These are phyloP conservation scores for Elsinoe necatrix DNA, from an alignment of 2,329 filamentous ascomycete genomes.

Conservation along the genomic window DNA sequence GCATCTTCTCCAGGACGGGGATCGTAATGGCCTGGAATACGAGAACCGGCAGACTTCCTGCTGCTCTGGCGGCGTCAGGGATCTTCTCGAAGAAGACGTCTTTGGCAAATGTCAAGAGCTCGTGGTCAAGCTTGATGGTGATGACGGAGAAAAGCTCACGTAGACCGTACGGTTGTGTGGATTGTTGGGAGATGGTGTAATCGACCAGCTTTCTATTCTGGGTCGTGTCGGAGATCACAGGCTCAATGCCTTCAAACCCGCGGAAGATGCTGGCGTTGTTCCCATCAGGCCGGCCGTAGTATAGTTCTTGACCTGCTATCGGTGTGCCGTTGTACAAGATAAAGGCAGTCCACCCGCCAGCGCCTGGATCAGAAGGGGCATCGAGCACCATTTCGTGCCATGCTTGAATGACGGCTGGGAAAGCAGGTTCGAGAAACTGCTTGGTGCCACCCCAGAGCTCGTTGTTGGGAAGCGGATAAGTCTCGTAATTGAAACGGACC, in stretches of 20 bases:
- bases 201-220: not conserved
- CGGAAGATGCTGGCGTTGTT: conserved; percentile 9
- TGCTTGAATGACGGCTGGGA: conserved; percentile 6
- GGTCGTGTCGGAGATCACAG: not conserved
- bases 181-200: conserved; percentile 4
- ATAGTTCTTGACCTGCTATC: not conserved
- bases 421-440: not conserved
- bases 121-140: conserved; percentile 1
- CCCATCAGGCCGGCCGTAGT: not conserved
- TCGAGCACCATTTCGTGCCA: not conserved
- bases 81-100: conserved; percentile 7
- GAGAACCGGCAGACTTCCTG: not conserved
- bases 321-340: not conserved
- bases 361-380: not conserved
- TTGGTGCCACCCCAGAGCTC: conserved; percentile 3
- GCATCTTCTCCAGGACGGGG: conserved; percentile 1
- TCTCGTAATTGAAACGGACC: conserved; percentile 17
- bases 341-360: conserved; percentile 4
- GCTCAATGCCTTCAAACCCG: not conserved
- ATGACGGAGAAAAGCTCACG: conserved; percentile 7
- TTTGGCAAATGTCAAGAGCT: not conserved
- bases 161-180: conserved; percentile 1
- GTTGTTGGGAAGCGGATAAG: not conserved
- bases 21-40: conserved; percentile 6
- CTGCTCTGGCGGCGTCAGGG: not conserved